Evolutionary conservation across 208 protist genomes (phyloP), one percentile per base, ranked within the genome.

Genomic region (Acanthamoeba royreba): DNA sequence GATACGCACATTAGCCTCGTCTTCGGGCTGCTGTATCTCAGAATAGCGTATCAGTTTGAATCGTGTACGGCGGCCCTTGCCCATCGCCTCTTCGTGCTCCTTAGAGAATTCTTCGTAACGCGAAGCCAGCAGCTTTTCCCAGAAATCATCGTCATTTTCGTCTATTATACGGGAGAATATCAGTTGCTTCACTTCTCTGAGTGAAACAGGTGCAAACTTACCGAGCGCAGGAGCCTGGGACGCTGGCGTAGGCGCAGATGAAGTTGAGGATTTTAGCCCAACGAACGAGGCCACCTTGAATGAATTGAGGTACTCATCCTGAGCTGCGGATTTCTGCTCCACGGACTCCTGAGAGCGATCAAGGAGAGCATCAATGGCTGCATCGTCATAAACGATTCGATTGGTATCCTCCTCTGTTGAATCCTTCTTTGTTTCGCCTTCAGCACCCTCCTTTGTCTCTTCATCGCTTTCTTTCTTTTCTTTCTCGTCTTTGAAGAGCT

Each of bases 241-340:
- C 4, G 74, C 11, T 25, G 74, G 42, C 1, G 74, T 53, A 0
- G 74, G 85, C 5, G 52, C 52, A 33, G 49, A 46, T 4, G 85
- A 74, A 19, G 85, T 43, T 17, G 52, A 66, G n/a, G 58, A 52
- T 25, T 49, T 91, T 22, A 63, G 55, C 11, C 46, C 45, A 25
- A 17, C 42, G 38, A 94, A 94, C 0, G 74, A 53, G 19, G 92
- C 92, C 38, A 94, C 92, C 74, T 94, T 94, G 52, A 94, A 94
- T 11, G 92, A 94, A 38, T 94, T 88, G 13, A 94, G 55, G 45
- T 94, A 94, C 33, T 94, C 92, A 52, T 94, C 79, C 40, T 90
- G 92, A 19, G 45, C 52, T 11, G 33, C 69, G 1, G 69, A 4
- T 28, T 69, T 93, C 61, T 85, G 42, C 42, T 66, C 52, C 25